Percentiles rank a stretch among this genome's conserved stretches.
phyloP scores from a whole-genome alignment of 177 flowering plant species.

The Vitis hybrid region DNA sequence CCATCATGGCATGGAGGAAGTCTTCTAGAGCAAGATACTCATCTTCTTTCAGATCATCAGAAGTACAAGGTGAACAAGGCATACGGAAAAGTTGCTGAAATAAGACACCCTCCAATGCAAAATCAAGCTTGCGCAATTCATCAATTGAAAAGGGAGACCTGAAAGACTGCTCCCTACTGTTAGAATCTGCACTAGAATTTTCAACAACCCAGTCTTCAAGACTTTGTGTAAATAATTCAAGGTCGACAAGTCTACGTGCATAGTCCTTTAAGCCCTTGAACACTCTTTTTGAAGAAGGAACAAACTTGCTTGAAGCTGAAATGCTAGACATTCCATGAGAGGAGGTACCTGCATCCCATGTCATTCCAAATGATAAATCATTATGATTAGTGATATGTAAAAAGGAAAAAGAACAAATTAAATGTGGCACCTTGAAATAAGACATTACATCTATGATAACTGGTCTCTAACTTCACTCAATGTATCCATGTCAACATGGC shows the following conservation, averaged over 20 bases:
- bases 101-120: conserved; percentile 69
- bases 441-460: not conserved
- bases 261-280: conserved; percentile 57
- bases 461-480: no score
- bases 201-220: conserved; percentile 66
- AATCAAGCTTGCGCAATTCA: conserved; percentile 71
- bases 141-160: conserved; percentile 53
- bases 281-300: conserved; percentile 53
- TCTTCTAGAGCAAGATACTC: conserved; percentile 74
- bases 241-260: conserved; percentile 42
- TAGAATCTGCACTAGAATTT: conserved; percentile 31
- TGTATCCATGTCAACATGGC: no score
- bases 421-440: not conserved
- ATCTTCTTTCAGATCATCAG: conserved; percentile 46
- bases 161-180: conserved; percentile 35
- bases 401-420: not conserved
- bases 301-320: conserved; percentile 47
- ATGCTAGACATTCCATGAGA: conserved; percentile 41
- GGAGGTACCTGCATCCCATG: conserved; percentile 38
- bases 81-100: conserved; percentile 81
- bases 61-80: conserved; percentile 56
- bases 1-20: conserved; percentile 52
- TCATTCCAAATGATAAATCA: not conserved
- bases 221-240: conserved; percentile 41
- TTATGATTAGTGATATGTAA: not conserved